Percentiles rank a stretch among this genome's conserved stretches.
Conservation (phyloP, 352 stramenopile species). For the Phytophthora chlamydospora region DNA sequence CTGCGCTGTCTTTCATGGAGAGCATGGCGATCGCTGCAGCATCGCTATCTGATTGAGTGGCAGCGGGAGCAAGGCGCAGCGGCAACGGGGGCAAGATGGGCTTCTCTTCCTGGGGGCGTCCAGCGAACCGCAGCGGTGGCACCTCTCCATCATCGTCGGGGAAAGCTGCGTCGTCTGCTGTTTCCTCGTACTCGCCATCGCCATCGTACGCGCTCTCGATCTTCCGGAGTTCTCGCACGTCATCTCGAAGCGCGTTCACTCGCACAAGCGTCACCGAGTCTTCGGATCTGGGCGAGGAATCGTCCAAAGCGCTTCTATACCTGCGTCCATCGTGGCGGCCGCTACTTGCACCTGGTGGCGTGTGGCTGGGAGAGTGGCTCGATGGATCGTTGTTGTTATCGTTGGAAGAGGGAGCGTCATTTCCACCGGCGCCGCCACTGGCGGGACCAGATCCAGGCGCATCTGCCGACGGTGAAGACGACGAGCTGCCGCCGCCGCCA, state of each 20-base stretch:
- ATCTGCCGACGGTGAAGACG: constrained; percentile 25
- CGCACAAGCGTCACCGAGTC: constrained; percentile 72
- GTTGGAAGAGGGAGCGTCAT: constrained; percentile 16
- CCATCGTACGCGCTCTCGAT: constrained; percentile 73
- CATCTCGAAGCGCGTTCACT: constrained; percentile 77
- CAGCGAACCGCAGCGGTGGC: constrained; percentile 31
- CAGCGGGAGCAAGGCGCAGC: constrained; percentile 23
- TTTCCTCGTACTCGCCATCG: constrained; percentile 73
- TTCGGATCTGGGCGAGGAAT: constrained; percentile 51
- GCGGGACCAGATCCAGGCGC: constrained; percentile 14
- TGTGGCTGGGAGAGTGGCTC: constrained; percentile 43
- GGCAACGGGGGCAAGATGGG: constrained; percentile 24
- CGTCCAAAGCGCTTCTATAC: constrained; percentile 33
- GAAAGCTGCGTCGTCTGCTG: constrained; percentile 51
- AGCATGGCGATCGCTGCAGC: constrained; percentile 79
- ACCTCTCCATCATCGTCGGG: constrained; percentile 39
- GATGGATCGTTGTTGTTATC: constrained; percentile 24
- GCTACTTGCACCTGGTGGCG: constrained; percentile 28
- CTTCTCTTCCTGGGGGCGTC: constrained; percentile 34
- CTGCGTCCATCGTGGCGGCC: constrained; percentile 27
- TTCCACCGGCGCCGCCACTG: constrained; percentile 10
- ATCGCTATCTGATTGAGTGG: constrained; percentile 78
- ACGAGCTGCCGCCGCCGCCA: constrained; percentile 34
- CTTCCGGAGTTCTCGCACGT: constrained; percentile 74
- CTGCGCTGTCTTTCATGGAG: constrained; percentile 73